phyloP scores from a whole-genome alignment of 306 rosid species.

The Ceratonia siliqua region DNA sequence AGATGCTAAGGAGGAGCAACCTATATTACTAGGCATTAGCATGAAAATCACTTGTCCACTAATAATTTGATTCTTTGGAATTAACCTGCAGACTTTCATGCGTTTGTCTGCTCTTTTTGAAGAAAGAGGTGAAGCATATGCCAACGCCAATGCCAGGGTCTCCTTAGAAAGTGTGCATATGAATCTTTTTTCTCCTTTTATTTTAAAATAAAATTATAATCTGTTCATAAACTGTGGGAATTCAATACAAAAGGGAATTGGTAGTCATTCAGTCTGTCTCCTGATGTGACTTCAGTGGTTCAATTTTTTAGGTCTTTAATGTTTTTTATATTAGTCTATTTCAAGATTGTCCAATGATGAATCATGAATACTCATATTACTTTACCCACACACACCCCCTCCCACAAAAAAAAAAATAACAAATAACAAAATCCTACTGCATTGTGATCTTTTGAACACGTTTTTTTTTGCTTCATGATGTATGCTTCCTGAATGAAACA shows the following conservation, averaged over 20 bases:
- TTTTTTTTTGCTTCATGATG: conserved; percentile 7
- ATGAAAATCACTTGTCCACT: conserved; percentile 7
- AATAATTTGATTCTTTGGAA: conserved; percentile 28
- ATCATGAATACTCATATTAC: neutral
- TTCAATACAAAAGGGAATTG: neutral
- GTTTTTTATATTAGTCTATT: conserved; percentile 3
- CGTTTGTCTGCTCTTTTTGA: conserved; percentile 74
- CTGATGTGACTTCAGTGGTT: neutral
- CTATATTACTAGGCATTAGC: neutral
- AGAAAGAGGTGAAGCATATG: conserved; percentile 78
- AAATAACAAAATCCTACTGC: neutral
- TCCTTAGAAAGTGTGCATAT: conserved; percentile 69
- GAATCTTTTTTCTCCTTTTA: conserved; percentile 10
- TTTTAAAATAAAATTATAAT: conserved; percentile 1
- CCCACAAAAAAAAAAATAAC: neutral
- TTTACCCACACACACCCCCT: neutral
- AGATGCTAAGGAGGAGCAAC: neutral
- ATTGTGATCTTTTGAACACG: neutral
- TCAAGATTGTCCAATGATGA: conserved; percentile 5
- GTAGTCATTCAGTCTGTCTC: too few relatives aligned
- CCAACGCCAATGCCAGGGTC: conserved; percentile 81
- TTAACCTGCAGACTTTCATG: conserved; percentile 63
- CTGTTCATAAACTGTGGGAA: conserved; percentile 13
- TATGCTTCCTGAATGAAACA: conserved; percentile 22
- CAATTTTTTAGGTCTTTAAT: neutral